Evolutionary conservation across 2,329 filamentous ascomycete species (phyloP).

Genomic region (Zopfia rhizophila): DNA sequence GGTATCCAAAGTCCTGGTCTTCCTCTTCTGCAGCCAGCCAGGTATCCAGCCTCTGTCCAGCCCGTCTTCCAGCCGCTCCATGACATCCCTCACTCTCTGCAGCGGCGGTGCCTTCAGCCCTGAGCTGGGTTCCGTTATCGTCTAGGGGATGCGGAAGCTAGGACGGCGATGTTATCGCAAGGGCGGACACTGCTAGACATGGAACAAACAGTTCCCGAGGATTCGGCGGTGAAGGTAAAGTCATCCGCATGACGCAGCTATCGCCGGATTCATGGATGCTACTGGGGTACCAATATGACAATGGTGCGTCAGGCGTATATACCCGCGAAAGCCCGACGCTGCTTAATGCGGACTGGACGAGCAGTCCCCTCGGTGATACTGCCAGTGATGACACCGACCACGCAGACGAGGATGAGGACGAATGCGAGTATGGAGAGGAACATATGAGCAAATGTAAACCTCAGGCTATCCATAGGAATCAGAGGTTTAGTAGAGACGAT

Average conservation of each 20-base stretch:
- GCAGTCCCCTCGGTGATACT: slow-evolving; percentile 14
- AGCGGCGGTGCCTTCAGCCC: slow-evolving; percentile 18
- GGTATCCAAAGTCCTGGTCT: slow-evolving; percentile 25
- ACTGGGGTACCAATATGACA: slow-evolving; percentile 19
- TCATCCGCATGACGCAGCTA: slow-evolving; percentile 18
- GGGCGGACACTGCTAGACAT: no score
- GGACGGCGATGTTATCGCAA: slow-evolving; percentile 16
- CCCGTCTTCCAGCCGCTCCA: slow-evolving; percentile 20
- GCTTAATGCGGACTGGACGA: slow-evolving; percentile 13
- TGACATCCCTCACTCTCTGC: slow-evolving; percentile 21
- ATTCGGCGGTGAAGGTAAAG: slow-evolving; percentile 21
- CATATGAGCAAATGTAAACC: slow-evolving; percentile 10
- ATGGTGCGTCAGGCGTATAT: slow-evolving; percentile 13
- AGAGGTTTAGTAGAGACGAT: no score
- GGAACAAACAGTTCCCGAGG: no score
- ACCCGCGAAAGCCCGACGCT: slow-evolving; percentile 17
- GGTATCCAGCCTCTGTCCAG: slow-evolving; percentile 27
- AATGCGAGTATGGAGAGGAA: slow-evolving; percentile 20
- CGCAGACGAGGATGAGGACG: slow-evolving; percentile 19
- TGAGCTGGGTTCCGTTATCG: slow-evolving; percentile 23
- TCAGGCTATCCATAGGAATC: not conserved
- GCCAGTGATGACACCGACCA: slow-evolving; percentile 19
- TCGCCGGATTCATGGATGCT: slow-evolving; percentile 22
- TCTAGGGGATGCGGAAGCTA: slow-evolving; percentile 21
- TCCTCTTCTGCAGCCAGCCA: slow-evolving; percentile 17